These are phyloP conservation scores for Pelagophyceae sp. DNA, from an alignment of 352 stramenopile species.

Conservation along the genomic window DNA sequence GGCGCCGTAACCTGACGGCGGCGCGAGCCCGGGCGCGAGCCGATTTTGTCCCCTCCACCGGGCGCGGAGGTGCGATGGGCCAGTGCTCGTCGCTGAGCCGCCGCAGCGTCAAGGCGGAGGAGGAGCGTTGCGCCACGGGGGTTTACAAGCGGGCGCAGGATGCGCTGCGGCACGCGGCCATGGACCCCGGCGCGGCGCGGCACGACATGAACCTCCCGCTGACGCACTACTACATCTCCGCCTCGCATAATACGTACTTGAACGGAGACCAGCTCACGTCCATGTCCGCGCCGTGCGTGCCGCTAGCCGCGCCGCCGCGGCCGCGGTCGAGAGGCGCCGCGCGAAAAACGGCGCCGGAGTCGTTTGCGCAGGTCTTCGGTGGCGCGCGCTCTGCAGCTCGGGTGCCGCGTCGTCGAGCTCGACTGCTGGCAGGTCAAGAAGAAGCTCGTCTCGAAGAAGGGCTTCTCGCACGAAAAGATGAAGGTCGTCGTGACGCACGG, in stretches of 20 bases:
- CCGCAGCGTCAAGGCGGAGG: no score
- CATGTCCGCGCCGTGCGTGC: not conserved
- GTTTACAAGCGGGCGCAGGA: not conserved
- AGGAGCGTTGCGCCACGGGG: no score
- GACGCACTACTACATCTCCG: constrained; percentile 74
- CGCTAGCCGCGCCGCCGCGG: no score
- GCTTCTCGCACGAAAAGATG: constrained; percentile 11
- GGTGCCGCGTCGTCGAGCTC: constrained; percentile 71
- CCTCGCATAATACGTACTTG: constrained; percentile 77
- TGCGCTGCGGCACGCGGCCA: not conserved
- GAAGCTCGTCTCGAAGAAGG: constrained; percentile 29
- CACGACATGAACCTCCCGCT: constrained; percentile 39
- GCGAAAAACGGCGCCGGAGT: constrained; percentile 71
- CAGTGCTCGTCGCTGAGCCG: no score
- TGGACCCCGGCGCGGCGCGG: not conserved
- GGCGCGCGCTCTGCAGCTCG: constrained; percentile 37
- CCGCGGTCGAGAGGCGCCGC: constrained; percentile 64
- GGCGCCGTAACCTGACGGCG: no score
- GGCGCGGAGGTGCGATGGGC: no score
- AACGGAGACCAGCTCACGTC: constrained; percentile 69
- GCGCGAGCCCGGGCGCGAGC: no score
- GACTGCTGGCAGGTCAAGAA: constrained; percentile 68
- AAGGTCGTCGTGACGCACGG: constrained; percentile 42
- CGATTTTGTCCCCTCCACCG: no score
- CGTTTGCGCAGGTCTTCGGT: no score